These are phyloP conservation scores for Daedaleopsis sinensis DNA, from an alignment of 768 basidiomycete species.

Conservation along the genomic window DNA sequence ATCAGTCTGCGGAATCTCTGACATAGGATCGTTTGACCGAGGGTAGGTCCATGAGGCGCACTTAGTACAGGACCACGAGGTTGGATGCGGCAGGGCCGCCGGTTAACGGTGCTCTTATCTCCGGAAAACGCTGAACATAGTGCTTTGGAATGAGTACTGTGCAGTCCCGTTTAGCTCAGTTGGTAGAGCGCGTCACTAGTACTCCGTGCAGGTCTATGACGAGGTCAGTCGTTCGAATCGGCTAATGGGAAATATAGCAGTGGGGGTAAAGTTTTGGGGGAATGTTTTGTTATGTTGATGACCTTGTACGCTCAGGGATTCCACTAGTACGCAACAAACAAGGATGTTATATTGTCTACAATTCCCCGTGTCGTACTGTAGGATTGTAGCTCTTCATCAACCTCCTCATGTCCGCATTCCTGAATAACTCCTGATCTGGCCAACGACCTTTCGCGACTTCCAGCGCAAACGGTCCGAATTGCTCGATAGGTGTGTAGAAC, in stretches of 20 bases:
- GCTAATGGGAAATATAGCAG: conserved; percentile 1
- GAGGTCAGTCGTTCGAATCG: conserved; percentile 7
- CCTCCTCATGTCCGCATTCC: conserved; percentile 28
- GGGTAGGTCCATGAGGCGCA: too few relatives aligned
- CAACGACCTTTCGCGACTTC: conserved; percentile 53
- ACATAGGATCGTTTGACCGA: not conserved
- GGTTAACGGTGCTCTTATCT: too few relatives aligned
- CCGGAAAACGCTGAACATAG: not conserved
- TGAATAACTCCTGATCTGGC: conserved; percentile 41
- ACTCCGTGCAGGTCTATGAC: not conserved
- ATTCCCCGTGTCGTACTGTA: not conserved
- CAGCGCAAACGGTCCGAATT: conserved; percentile 46
- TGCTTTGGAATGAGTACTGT: too few relatives aligned
- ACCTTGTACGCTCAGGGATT: too few relatives aligned
- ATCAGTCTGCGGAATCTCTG: conserved; percentile 68
- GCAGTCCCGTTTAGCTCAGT: not conserved
- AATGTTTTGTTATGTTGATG: too few relatives aligned
- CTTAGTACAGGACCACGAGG: too few relatives aligned
- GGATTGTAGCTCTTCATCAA: conserved; percentile 14
- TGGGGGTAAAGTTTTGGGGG: too few relatives aligned
- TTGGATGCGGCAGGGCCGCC: too few relatives aligned
- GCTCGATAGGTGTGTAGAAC: conserved; percentile 23
- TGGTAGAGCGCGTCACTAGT: not conserved
- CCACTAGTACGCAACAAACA: too few relatives aligned
- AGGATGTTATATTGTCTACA: not conserved